phyloP scores from a whole-genome alignment of 495 filamentous ascomycete genomes.

The Neurospora pannonica region DNA sequence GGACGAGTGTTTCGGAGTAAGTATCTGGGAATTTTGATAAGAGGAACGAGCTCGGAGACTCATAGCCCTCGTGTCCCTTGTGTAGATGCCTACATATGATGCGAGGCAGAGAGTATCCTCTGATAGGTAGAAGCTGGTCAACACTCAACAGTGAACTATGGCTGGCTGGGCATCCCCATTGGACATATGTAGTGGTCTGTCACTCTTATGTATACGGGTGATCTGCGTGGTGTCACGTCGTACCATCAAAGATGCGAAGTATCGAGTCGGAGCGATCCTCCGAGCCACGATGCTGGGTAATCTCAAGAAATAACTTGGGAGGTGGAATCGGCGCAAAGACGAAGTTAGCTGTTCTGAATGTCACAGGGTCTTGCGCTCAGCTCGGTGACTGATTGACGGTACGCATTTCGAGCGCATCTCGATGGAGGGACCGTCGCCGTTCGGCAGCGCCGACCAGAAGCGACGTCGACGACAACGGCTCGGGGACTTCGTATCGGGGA shows the following conservation, averaged over 20 bases:
- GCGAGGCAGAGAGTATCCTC: too few species aligned
- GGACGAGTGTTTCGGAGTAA: too few species aligned
- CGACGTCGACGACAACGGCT: background rate
- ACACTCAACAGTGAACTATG: background rate
- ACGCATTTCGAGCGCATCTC: background rate
- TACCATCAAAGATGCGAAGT: background rate
- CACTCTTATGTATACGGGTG: background rate
- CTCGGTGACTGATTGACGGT: background rate
- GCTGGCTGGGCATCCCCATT: background rate
- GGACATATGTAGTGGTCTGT: background rate
- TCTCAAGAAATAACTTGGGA: background rate
- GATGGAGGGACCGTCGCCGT: background rate
- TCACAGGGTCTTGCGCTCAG: background rate
- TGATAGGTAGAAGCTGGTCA: background rate
- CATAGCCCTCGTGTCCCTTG: too few species aligned
- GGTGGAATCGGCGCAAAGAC: background rate
- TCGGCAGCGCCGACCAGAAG: background rate
- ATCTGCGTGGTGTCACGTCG: background rate
- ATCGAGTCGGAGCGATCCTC: background rate
- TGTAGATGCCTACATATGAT: too few species aligned
- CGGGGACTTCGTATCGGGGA: background rate
- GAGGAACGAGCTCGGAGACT: too few species aligned
- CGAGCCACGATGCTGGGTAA: background rate
- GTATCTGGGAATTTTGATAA: too few species aligned
- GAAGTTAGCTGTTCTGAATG: background rate